Conservation (phyloP, 257 asterid species). For the Coffea eugenioides region DNA sequence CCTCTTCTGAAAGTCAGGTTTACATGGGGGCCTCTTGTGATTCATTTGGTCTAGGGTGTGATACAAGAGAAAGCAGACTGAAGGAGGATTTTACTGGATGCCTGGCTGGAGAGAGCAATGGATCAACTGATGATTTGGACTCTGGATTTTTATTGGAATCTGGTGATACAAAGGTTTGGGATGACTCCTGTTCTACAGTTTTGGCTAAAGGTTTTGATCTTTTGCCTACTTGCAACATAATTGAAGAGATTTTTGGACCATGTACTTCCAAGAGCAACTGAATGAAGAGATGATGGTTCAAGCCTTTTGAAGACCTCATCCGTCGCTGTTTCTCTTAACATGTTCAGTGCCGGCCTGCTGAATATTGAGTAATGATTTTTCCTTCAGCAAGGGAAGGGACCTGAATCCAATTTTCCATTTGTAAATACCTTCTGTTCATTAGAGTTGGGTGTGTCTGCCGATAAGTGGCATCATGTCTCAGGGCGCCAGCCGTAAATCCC, state of each 20-base stretch:
- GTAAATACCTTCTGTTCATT: constrained; percentile 3
- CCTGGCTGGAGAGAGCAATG: constrained; percentile 12
- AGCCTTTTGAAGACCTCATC: not conserved
- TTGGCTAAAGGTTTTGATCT: constrained; percentile 22
- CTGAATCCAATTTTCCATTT: not conserved
- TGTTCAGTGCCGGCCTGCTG: not conserved
- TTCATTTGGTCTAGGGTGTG: constrained; percentile 8
- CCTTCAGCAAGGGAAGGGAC: not conserved
- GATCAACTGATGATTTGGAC: constrained; percentile 17
- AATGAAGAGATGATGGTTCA: not conserved
- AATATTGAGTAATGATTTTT: not conserved
- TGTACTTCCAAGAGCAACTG: constrained; percentile 21
- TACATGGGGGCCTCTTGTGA: constrained; percentile 4
- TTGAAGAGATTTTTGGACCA: constrained; percentile 41
- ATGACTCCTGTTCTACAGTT: constrained; percentile 16
- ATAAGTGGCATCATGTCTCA: not conserved
- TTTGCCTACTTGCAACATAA: constrained; percentile 37
- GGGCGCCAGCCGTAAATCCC: not conserved
- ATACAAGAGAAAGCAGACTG: not conserved
- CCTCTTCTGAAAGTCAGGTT: constrained; percentile 17
- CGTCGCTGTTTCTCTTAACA: not conserved
- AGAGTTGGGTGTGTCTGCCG: not conserved
- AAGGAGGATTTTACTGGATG: constrained; percentile 14
- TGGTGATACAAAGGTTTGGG: constrained; percentile 28
- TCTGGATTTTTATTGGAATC: constrained; percentile 19